Evolutionary conservation across 2,329 filamentous ascomycete species (phyloP).

Genomic region (Ilyonectria destructans): DNA sequence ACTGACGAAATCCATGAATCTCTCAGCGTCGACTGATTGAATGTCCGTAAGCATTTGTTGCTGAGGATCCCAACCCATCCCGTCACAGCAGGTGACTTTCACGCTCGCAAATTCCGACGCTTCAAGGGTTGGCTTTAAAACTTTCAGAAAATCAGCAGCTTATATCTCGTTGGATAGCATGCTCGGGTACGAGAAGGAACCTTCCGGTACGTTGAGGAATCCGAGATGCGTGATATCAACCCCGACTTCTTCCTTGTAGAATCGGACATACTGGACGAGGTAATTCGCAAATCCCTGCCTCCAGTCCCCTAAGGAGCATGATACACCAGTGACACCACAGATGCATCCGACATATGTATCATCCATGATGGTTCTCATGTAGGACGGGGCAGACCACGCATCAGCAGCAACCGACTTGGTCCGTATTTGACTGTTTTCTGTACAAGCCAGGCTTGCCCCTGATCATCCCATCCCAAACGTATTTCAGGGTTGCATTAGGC

Average conservation of each 20-base stretch:
- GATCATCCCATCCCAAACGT: no score
- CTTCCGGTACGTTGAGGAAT: slow-evolving; percentile 61
- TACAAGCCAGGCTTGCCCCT: no score
- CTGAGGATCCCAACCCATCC: slow-evolving; percentile 55
- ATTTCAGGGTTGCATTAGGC: no score
- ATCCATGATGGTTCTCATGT: slow-evolving; percentile 18
- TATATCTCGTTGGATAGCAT: slow-evolving; percentile 53
- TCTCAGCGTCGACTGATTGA: no score
- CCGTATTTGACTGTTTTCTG: no score
- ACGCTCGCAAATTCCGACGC: slow-evolving; percentile 32
- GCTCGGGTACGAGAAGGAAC: slow-evolving; percentile 55
- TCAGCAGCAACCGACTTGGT: neutral
- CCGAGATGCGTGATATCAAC: slow-evolving; percentile 64
- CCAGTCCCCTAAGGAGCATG: slow-evolving; percentile 62
- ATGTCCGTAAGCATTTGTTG: neutral
- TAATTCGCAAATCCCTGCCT: slow-evolving; percentile 65
- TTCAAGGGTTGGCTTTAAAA: slow-evolving; percentile 59
- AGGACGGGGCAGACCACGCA: slow-evolving; percentile 16
- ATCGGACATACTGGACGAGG: slow-evolving; percentile 64
- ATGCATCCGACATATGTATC: slow-evolving; percentile 44
- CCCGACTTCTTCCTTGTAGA: slow-evolving; percentile 59
- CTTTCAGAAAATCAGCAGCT: slow-evolving; percentile 66
- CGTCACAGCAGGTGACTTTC: slow-evolving; percentile 58
- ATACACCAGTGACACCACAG: slow-evolving; percentile 58
- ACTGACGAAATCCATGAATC: no score